These are phyloP conservation scores for Coemansia sp. DNA, from an alignment of 192 early-diverging fungal genomes.

Conservation along the genomic window DNA sequence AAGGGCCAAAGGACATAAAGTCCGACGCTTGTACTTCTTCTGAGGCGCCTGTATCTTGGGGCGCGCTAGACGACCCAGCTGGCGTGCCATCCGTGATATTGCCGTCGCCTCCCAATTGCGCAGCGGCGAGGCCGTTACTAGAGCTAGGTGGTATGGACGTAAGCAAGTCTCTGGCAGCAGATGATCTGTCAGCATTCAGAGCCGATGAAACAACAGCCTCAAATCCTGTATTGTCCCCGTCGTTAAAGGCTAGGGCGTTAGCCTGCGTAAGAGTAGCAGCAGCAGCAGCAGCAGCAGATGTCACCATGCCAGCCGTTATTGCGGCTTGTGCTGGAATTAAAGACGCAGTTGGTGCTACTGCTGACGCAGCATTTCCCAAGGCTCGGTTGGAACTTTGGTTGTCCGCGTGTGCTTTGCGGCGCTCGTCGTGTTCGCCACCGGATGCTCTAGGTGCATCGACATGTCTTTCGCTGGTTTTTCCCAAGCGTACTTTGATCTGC, in stretches of 20 bases:
- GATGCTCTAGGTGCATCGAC: constrained; percentile 1
- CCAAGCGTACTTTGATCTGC: constrained; percentile 54
- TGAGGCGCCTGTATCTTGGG: neutral
- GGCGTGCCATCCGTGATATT: neutral
- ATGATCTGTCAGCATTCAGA: neutral
- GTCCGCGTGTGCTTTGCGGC: neutral
- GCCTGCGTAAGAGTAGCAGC: neutral
- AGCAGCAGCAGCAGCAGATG: neutral
- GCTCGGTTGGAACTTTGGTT: constrained; percentile 4
- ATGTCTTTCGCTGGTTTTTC: constrained; percentile 34
- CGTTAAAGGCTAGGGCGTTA: neutral
- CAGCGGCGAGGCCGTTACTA: neutral
- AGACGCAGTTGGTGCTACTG: neutral
- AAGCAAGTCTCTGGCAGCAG: neutral
- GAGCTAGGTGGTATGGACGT: neutral
- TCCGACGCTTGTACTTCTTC: constrained; percentile 50
- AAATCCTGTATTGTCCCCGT: neutral
- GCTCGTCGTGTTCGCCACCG: neutral
- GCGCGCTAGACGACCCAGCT: constrained; percentile 5
- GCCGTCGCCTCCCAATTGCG: neutral
- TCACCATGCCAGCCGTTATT: neutral
- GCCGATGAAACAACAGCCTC: neutral
- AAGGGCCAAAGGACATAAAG: constrained; percentile 55
- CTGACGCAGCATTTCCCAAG: neutral
- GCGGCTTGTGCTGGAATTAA: neutral